Evolutionary conservation across 2,329 filamentous ascomycete species (phyloP).

Genomic region (Alternaria incomplexa): DNA sequence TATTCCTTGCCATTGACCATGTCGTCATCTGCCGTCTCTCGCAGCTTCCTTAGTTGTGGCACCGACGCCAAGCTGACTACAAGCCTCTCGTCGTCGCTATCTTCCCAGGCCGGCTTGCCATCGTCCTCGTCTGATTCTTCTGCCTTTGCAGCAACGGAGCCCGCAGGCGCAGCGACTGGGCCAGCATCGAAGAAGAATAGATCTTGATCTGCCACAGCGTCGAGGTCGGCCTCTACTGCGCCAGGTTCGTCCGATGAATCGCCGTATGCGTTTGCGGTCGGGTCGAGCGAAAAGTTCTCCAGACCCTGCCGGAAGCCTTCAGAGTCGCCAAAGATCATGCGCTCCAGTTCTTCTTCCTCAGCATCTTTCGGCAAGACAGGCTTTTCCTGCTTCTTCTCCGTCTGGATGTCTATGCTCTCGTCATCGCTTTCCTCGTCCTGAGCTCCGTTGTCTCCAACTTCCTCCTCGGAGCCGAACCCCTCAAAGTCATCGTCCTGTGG

Average conservation of each 20-base stretch:
- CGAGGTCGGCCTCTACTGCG: conserved; percentile 57
- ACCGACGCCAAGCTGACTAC: conserved; percentile 80
- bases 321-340: conserved; percentile 85
- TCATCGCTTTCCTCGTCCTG: conserved; percentile 22
- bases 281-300: conserved; percentile 61
- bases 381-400: conserved; percentile 33
- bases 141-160: conserved; percentile 49
- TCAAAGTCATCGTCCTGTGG: conserved; percentile 31
- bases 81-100: conserved; percentile 92
- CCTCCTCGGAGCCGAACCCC: conserved; percentile 29
- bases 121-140: conserved; percentile 47
- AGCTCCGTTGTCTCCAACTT: conserved; percentile 2
- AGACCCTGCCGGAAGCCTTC: conserved; percentile 80
- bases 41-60: conserved; percentile 79
- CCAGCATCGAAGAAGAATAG: conserved; percentile 84
- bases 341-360: conserved; percentile 84
- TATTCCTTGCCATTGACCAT: conserved; percentile 88
- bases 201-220: conserved; percentile 76
- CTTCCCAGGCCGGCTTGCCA: conserved; percentile 76
- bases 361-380: conserved; percentile 70
- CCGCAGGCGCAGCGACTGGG: conserved; percentile 51
- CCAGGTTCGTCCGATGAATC: conserved; percentile 53
- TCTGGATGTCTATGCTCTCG: conserved; percentile 26
- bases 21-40: conserved; percentile 82
- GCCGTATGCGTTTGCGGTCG: conserved; percentile 40